phyloP scores from a whole-genome alignment of 495 filamentous ascomycete species.

The Xylaria scruposa region DNA sequence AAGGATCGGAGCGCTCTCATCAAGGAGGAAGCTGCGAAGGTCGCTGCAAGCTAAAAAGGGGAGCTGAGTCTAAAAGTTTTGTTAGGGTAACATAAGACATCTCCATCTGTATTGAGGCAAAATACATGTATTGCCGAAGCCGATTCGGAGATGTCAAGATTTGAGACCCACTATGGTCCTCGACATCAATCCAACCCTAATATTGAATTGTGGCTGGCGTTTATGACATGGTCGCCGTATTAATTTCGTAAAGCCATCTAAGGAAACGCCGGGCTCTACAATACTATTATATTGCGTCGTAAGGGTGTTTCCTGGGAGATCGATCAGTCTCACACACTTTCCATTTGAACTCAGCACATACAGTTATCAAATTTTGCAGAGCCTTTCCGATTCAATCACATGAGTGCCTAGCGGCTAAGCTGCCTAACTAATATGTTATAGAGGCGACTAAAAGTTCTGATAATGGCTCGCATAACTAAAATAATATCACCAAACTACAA shows the following conservation, averaged over 20 bases:
- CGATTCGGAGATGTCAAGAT: conserved; percentile 3
- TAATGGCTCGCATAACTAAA: background rate
- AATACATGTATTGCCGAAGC: conserved; percentile 8
- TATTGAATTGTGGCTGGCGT: background rate
- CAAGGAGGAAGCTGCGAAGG: conserved; percentile 27
- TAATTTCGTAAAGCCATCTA: background rate
- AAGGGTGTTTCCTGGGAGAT: background rate
- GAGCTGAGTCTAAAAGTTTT: background rate
- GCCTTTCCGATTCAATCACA: background rate
- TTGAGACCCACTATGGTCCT: background rate
- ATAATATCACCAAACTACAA: background rate
- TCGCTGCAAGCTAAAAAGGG: conserved; percentile 10
- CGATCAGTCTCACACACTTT: background rate
- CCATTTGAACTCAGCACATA: background rate
- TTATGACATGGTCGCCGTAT: background rate
- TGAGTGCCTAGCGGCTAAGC: too few species aligned
- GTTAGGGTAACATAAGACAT: background rate
- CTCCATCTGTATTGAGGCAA: conserved; percentile 12
- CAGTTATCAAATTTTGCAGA: background rate
- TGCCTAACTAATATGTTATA: background rate
- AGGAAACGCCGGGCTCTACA: background rate
- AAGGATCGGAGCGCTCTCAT: conserved; percentile 24
- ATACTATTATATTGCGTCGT: background rate
- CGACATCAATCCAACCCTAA: background rate
- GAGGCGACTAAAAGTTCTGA: background rate